phyloP scores from a whole-genome alignment of 108 stramenopile genomes.

The Cyclotella choctawhatcheeana region DNA sequence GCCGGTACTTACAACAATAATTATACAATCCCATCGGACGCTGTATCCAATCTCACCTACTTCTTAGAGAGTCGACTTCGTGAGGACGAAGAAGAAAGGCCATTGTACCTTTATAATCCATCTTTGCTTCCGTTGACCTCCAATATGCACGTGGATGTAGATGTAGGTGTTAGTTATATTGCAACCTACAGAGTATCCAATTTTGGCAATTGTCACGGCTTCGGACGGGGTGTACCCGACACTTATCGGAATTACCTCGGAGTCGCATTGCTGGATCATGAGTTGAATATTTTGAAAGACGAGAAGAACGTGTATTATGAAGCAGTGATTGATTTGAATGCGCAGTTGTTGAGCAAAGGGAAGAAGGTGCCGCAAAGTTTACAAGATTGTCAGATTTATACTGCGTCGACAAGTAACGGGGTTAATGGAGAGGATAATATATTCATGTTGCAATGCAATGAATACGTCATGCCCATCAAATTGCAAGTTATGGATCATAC shows the following conservation, averaged over 20 bases:
- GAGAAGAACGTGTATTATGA: conserved; percentile 29
- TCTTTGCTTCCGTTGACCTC: conserved; percentile 36
- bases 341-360: conserved; percentile 17
- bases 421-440: conserved; percentile 1
- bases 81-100: conserved; percentile 41
- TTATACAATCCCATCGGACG: conserved; percentile 20
- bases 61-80: conserved; percentile 32
- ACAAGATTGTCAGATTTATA: conserved; percentile 49
- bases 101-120: conserved; percentile 56
- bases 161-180: conserved; percentile 26
- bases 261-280: conserved; percentile 45
- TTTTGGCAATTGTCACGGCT: conserved; percentile 52
- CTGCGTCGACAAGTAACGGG: conserved; percentile 4
- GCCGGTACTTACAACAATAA: neutral
- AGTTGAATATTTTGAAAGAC: conserved; percentile 37
- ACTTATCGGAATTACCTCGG: conserved; percentile 45
- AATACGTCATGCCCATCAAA: conserved; percentile 29
- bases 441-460: conserved; percentile 44
- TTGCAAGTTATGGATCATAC: conserved; percentile 27
- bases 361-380: conserved; percentile 18
- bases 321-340: conserved; percentile 42
- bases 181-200: conserved; percentile 48
- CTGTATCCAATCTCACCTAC: conserved; percentile 37
- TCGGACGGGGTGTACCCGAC: conserved; percentile 36
- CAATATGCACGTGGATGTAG: conserved; percentile 5